A percentile compares a stretch with the other conserved stretches of the same genome.
These are phyloP conservation scores for Microcera coccophila DNA, from an alignment of 2,329 filamentous ascomycete species.

Conservation along the genomic window DNA sequence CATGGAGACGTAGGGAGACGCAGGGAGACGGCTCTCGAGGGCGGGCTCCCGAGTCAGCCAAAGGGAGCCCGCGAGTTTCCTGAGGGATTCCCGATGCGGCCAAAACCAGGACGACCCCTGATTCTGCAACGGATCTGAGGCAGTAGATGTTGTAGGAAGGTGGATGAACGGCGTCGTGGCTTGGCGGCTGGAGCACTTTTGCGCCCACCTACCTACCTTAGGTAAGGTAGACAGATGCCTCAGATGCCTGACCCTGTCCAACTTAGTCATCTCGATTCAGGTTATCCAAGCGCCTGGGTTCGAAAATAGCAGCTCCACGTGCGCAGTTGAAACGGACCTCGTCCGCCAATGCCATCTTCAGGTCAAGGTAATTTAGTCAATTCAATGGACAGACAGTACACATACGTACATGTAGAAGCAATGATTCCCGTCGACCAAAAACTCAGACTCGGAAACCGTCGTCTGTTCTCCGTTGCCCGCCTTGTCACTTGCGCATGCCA, in stretches of 20 bases:
- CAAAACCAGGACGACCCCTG: conserved; percentile 33
- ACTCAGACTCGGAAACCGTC: too few relatives aligned
- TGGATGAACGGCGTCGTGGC: too few relatives aligned
- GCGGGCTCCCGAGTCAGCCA: not conserved
- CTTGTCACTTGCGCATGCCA: too few relatives aligned
- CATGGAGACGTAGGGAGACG: not conserved
- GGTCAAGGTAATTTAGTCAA: too few relatives aligned
- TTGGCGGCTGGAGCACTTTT: too few relatives aligned
- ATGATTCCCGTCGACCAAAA: too few relatives aligned
- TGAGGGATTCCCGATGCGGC: conserved; percentile 9
- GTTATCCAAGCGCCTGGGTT: not conserved
- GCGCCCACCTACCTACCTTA: too few relatives aligned
- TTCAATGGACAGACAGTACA: too few relatives aligned
- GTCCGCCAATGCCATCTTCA: too few relatives aligned
- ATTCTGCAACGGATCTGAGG: conserved; percentile 48
- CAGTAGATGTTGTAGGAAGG: conserved; percentile 26
- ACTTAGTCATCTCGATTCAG: not conserved
- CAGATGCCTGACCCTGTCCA: not conserved
- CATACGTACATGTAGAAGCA: too few relatives aligned
- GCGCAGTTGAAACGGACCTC: too few relatives aligned
- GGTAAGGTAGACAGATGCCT: not conserved
- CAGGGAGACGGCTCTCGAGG: not conserved
- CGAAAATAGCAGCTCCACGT: not conserved
- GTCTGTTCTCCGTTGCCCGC: not conserved
- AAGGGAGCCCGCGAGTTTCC: not conserved